Base-by-base conservation (phyloP, 768 basidiomycete genomes). In the Suillus occidentalis region DNA sequence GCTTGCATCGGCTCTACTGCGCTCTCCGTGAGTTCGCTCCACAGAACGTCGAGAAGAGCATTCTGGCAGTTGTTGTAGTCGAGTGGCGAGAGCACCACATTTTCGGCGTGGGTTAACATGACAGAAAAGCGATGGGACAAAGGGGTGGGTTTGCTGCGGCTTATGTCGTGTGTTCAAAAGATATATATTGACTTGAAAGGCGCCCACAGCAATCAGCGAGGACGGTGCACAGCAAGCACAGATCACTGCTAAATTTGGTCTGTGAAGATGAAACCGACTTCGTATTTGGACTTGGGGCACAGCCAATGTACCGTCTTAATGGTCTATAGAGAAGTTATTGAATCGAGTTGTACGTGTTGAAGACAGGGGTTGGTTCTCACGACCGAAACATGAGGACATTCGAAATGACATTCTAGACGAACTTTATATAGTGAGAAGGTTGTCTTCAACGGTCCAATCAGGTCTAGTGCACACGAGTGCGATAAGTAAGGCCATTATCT, bases 1-100 rank as follows among this genome's bases (percentile, higher is more conserved):
- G 68, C 70, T 60, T 78, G 76, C 18, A 64, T 55, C 6, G 75
- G 68, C 37, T 76, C 76, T 40, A 76, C 67, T 13, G 76, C 69
- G 5, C 65, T 70, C 28, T 55, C 66, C 60, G 50, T 69, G 12
- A 78, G 65, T 42, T 57, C 56, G 5, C 62, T 45, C 76, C 76
- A 76, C 6, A 78, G 62, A 13, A 60, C 56, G 5, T 62, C 8
- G 16, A 60, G 10, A 3, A 12, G 0, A 4, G 10, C 25, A 31
- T 13, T 28, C 2, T 42, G 25, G 25, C 20, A 42, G 40, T 42
- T 28, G 22, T 1, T 8, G 12, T 42, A 31, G 58, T 42, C 12
- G 28, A 59, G 40, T 1, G 53, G 53, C 16, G 14, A 9, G 18
- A 59, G 58, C 7, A 40, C 18, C 18, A 59, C 16, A 4, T 59